Conservation (phyloP, 345 rosid genomes). For the Melastoma malabathricum region DNA sequence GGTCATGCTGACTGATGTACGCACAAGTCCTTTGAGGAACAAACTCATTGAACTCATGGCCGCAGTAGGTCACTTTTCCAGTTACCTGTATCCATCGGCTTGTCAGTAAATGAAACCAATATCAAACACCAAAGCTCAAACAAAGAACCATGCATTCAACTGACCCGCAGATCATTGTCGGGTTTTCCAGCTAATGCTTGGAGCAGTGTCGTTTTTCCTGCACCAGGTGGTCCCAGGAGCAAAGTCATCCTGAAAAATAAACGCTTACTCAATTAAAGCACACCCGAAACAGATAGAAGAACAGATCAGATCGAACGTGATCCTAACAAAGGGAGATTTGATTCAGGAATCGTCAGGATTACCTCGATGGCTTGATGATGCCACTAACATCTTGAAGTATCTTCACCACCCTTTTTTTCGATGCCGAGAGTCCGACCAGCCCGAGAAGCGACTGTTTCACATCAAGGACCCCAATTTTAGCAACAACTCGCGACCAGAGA, state of each 20-base stretch:
- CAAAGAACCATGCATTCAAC: constrained; percentile 1
- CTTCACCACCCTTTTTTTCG: constrained; percentile 25
- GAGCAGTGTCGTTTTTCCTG: constrained; percentile 29
- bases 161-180: constrained; percentile 17
- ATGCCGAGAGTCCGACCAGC: constrained; percentile 15
- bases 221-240: constrained; percentile 32
- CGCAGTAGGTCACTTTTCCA: constrained; percentile 31
- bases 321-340: background rate
- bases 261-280: background rate
- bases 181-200: constrained; percentile 27
- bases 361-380: constrained; percentile 28
- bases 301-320: too few relatives aligned
- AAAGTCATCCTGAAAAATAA: constrained; percentile 19
- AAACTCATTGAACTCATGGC: constrained; percentile 29
- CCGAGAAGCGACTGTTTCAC: constrained; percentile 16
- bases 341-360: background rate
- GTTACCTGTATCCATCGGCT: constrained; percentile 8
- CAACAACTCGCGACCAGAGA: background rate
- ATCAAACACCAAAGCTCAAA: background rate
- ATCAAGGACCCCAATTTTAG: background rate
- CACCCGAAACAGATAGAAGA: too few relatives aligned
- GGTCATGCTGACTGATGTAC: constrained; percentile 28
- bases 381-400: constrained; percentile 25
- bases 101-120: background rate
- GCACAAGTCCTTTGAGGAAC: constrained; percentile 34